These are phyloP conservation scores for Pelargonium fulgidum DNA, from an alignment of 441 rosid genomes.

Conservation along the genomic window DNA sequence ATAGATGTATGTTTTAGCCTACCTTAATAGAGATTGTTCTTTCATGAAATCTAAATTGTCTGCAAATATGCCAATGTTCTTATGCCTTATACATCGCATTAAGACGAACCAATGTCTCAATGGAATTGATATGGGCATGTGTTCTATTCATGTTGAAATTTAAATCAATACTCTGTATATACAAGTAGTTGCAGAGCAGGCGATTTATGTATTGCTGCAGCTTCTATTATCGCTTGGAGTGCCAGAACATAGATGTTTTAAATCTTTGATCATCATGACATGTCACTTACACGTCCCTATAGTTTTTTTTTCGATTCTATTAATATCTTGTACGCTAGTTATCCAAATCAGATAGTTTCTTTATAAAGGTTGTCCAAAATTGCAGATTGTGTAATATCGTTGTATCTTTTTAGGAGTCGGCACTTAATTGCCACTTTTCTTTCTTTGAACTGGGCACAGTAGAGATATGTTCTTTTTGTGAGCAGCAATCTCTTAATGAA, in stretches of 20 bases:
- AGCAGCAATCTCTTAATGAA: neutral
- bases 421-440: neutral
- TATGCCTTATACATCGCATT: no score
- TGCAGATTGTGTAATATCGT: neutral
- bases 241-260: neutral
- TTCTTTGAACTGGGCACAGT: neutral
- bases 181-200: no score
- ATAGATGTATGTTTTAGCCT: no score
- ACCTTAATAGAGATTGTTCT: no score
- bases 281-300: neutral
- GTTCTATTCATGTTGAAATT: no score
- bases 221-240: neutral
- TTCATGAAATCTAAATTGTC: no score
- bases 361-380: neutral
- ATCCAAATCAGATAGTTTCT: neutral
- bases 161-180: no score
- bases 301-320: neutral
- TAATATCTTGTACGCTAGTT: neutral
- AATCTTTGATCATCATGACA: neutral
- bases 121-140: no score
- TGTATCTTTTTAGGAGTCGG: no score
- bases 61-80: no score
- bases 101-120: no score
- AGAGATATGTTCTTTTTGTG: neutral
- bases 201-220: no score